phyloP scores from a whole-genome alignment of 2,329 filamentous ascomycete species.

The Fusarium austroafricanum region DNA sequence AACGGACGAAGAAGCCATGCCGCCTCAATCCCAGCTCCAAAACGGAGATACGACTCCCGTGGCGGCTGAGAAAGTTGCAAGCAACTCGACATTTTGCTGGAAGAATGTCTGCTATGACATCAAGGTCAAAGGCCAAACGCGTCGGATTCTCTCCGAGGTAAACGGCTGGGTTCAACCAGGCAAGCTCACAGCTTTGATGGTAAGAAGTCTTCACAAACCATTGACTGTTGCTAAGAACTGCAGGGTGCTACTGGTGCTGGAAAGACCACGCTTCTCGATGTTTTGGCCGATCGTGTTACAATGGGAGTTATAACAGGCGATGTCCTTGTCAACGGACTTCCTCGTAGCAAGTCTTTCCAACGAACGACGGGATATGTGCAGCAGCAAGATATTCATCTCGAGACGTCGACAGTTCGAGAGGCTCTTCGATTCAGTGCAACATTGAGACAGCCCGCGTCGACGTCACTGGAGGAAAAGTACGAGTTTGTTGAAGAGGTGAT shows the following conservation, averaged over 20 bases:
- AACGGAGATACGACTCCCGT: too few relatives aligned
- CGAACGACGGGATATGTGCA: conserved; percentile 89
- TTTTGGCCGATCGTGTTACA: conserved; percentile 81
- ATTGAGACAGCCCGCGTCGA: conserved; percentile 79
- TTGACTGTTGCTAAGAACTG: background rate
- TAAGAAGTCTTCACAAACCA: conserved; percentile 62
- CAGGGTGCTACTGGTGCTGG: conserved; percentile 78
- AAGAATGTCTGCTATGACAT: conserved; percentile 77
- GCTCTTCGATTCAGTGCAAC: conserved; percentile 83
- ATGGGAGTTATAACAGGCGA: conserved; percentile 88
- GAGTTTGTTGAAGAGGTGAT: conserved; percentile 84
- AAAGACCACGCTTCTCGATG: conserved; percentile 87
- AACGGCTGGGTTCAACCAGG: conserved; percentile 80
- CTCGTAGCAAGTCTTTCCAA: conserved; percentile 81
- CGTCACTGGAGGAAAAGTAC: conserved; percentile 74
- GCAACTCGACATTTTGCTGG: conserved; percentile 70
- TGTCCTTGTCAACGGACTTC: conserved; percentile 71
- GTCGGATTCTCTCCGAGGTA: conserved; percentile 74
- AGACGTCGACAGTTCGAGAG: conserved; percentile 83
- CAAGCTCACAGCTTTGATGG: conserved; percentile 76
- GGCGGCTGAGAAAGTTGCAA: background rate
- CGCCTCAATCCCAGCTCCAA: background rate
- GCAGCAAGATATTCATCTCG: conserved; percentile 85
- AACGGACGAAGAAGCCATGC: background rate
- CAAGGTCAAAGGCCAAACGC: conserved; percentile 70